phyloP scores from a whole-genome alignment of 2,329 filamentous ascomycete genomes.

The Curvularia sp. region DNA sequence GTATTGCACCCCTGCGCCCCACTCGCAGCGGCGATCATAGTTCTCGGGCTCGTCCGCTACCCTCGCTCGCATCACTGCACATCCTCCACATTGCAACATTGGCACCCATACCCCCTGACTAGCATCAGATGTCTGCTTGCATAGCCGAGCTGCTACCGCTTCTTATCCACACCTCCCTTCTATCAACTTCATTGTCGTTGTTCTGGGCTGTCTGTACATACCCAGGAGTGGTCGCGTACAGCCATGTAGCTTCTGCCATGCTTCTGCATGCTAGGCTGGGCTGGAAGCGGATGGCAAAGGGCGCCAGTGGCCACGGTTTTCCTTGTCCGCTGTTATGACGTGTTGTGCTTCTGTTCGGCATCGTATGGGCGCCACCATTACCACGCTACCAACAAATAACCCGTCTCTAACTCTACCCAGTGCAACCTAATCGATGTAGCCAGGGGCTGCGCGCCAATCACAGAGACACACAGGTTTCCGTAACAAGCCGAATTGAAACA shows the following conservation, averaged over 20 bases:
- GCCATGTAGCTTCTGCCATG: constrained; percentile 4
- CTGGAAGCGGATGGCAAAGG: constrained; percentile 9
- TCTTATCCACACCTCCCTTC: not conserved
- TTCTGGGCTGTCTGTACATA: not conserved
- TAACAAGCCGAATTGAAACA: not conserved
- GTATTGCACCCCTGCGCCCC: constrained; percentile 19
- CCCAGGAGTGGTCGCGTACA: not conserved
- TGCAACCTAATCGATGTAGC: not conserved
- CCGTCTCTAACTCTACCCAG: not conserved
- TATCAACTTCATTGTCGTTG: not conserved
- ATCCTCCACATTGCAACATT: constrained; percentile 22
- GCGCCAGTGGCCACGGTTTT: constrained; percentile 23
- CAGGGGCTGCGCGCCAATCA: constrained; percentile 1
- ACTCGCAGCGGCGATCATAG: constrained; percentile 21
- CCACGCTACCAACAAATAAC: constrained; percentile 17
- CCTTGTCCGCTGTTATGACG: constrained; percentile 24
- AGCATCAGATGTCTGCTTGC: not conserved
- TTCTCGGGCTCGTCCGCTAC: constrained; percentile 16
- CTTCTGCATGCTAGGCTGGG: not conserved
- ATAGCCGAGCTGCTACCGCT: constrained; percentile 2
- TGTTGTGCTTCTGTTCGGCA: constrained; percentile 14
- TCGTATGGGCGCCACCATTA: constrained; percentile 16
- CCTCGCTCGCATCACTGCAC: constrained; percentile 15
- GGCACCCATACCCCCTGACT: constrained; percentile 1
- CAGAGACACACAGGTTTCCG: not conserved